Base-by-base conservation (phyloP, 1,139 yeast species). In the Candida sanyaensis region DNA sequence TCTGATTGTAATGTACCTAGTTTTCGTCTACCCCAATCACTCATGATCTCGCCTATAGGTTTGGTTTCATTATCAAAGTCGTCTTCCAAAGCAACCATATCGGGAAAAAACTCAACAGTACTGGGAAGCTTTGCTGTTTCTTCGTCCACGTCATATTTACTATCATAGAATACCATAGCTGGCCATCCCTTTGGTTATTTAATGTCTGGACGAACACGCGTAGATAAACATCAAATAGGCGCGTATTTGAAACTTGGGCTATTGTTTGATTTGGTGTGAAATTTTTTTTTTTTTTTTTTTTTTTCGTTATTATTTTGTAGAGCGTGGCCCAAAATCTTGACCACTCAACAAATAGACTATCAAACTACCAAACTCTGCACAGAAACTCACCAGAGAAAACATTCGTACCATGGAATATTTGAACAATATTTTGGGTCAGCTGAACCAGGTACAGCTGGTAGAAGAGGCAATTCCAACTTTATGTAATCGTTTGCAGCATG, bases 391-490 rank as follows among this genome's bases (percentile, higher is more conserved):
- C 38, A n/a, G 13, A n/a, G 30, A 4, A 17, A 8, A 26, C 42
- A 21, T 23, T 12, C 45, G 23, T 5, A 31, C 38, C 9, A 73
- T 73, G 78, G 77, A 72, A 44, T 73, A 72, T 59, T 55, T 75
- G 48, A 73, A 71, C 55, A 71, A 66, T 52, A 69, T 73, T 12
- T 60, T 75, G 46, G 56, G 56, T 8, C 66, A 55, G 51, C 68
- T 63, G 55, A 69, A 60, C 66, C 83, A 80, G 59, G 80, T 73
- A 37, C 76, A 69, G 53, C 75, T 70, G 72, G 97, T 88, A 8
- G 91, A 86, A 56, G 96, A 89, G 59, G 89, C 97, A 12, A 92
- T 95, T 50, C 84, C 93, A 6, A 89, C 95, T 5, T 73, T 93
- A 47, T 89, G 97, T 59, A 96, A 95, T 61, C 75, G 98, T 44